phyloP scores from a whole-genome alignment of 768 basidiomycete species.

The Mrakia hoshinonis region DNA sequence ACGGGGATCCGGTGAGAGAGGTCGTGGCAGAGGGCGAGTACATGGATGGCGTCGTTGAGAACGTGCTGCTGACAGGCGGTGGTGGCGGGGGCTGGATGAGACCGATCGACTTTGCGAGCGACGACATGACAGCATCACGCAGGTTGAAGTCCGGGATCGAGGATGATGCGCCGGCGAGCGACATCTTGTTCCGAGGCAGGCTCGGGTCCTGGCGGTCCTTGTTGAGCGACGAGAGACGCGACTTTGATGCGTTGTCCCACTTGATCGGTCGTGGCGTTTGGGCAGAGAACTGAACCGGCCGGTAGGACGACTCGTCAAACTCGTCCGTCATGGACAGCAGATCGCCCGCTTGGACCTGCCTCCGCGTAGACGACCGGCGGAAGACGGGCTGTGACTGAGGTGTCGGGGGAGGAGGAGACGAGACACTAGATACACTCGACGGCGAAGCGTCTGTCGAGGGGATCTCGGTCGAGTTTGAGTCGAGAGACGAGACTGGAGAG shows the following conservation, averaged over 20 bases:
- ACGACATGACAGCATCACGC: constrained; percentile 93
- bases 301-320: constrained; percentile 37
- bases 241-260: constrained; percentile 32
- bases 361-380: constrained; percentile 22
- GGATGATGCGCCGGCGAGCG: neutral
- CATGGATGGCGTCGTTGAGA: constrained; percentile 31
- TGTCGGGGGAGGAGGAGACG: neutral
- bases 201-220: constrained; percentile 64
- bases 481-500: neutral
- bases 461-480: neutral
- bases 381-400: constrained; percentile 21
- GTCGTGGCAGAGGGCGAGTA: neutral
- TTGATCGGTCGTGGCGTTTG: constrained; percentile 38
- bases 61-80: constrained; percentile 20
- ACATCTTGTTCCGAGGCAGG: constrained; percentile 49
- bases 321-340: constrained; percentile 42
- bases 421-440: neutral
- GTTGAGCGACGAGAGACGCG: constrained; percentile 42
- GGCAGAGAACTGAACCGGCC: constrained; percentile 30
- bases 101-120: constrained; percentile 94
- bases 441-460: neutral
- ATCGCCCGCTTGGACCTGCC: constrained; percentile 42
- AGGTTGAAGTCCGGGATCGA: constrained; percentile 64
- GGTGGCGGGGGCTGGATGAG: constrained; percentile 65
- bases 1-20: constrained; percentile 27